Base-by-base conservation (phyloP, 306 rosid species). In the Pterocarpus santalinus region DNA sequence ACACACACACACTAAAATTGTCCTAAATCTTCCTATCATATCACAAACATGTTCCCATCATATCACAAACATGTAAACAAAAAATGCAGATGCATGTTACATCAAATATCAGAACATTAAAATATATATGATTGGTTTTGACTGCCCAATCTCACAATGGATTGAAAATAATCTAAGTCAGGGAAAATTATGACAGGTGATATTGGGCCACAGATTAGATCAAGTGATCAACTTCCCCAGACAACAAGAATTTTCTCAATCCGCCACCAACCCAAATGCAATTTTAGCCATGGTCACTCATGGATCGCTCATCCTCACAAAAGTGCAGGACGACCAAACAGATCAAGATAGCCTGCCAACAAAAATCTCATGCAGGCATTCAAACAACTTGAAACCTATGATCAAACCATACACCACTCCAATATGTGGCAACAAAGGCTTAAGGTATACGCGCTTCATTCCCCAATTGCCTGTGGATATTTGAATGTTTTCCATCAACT, bases 401-500 rank as follows among this genome's bases (percentile, higher is more conserved):
- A 75, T 64, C 80, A 82, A 65, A 71, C 75, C 82, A 82, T 73
- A 82, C 61, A 74, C 64, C 86, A 62, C 79, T 34, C 32, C 75
- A 69, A 66, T 62, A 73, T 28, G 81, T 35, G 72, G 67, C 80
- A 78, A 85, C 77, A 67, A 76, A 70, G 65, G 75, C 60, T 36
- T 64, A 49, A 81, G 80, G 82, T 55, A 82, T 72, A 49, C 58
- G 39, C 15, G 80, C 82, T 64, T 75, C 88, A 49, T 55, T 73
- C 75, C 80, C 76, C 77, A 70, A 6, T 61, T 39, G 43, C 22
- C 73, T 43, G 15, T 66, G 33, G 69, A 77, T 52, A 69, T 80
- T 83, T 76, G 56, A 81, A n/a, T 6, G 33, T 63, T 69, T 70
- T 41, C 28, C 72, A 80, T 90, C 84, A 92, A 83, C 97, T 86